A percentile compares a stretch with the other conserved stretches of the same genome.
phyloP scores from a whole-genome alignment of 2,329 filamentous ascomycete genomes.

The Fusarium devonianum region DNA sequence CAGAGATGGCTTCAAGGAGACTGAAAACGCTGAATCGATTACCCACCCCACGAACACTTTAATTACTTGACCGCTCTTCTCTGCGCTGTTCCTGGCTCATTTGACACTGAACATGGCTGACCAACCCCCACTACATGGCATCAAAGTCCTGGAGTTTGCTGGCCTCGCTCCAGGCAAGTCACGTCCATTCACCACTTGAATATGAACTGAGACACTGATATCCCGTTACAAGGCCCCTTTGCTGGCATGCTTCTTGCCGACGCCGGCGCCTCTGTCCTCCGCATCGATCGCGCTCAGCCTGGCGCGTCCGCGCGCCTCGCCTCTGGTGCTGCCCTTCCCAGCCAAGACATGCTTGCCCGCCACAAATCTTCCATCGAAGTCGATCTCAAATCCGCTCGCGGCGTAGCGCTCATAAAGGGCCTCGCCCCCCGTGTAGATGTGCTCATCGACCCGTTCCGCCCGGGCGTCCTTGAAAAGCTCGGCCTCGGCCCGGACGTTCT shows the following conservation, averaged over 20 bases:
- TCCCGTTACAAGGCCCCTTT: constrained; percentile 71
- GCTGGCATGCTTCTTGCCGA: constrained; percentile 89
- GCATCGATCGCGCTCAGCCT: constrained; percentile 74
- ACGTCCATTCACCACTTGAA: background rate
- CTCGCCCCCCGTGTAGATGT: constrained; percentile 79
- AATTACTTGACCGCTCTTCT: no score
- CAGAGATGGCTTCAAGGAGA: no score
- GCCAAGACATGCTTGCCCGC: constrained; percentile 76
- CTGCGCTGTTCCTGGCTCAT: no score
- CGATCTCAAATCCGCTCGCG: constrained; percentile 74
- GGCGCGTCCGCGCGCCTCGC: constrained; percentile 49
- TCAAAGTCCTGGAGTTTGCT: constrained; percentile 67
- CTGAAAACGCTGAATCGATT: no score
- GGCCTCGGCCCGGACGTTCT: constrained; percentile 77
- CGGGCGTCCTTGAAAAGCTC: constrained; percentile 86
- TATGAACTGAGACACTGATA: background rate
- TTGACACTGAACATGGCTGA: constrained; percentile 43
- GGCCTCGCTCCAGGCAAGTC: constrained; percentile 67
- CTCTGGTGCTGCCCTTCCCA: constrained; percentile 50
- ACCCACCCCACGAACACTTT: no score
- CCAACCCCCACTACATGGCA: constrained; percentile 53
- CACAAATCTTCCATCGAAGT: constrained; percentile 83
- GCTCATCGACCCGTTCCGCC: constrained; percentile 91
- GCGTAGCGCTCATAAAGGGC: constrained; percentile 69
- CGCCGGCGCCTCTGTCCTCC: constrained; percentile 85